These are phyloP conservation scores for Alternaria postmessia DNA, from an alignment of 2,329 filamentous ascomycete genomes.

Conservation along the genomic window DNA sequence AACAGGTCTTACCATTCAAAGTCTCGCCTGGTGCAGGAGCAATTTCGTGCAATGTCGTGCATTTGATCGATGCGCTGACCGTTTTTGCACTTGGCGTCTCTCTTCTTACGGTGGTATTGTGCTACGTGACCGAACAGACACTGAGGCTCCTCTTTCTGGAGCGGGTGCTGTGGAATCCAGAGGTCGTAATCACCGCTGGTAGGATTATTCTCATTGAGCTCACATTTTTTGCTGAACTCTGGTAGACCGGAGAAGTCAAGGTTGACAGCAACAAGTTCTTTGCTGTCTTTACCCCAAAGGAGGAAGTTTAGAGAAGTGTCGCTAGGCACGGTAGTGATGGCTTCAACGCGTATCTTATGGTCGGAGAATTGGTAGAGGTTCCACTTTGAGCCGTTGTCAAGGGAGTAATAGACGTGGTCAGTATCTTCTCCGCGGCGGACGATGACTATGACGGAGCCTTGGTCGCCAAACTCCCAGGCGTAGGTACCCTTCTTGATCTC, in stretches of 20 bases:
- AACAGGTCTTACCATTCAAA: slow-evolving; percentile 80
- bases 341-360: slow-evolving; percentile 72
- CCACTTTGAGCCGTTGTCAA: slow-evolving; percentile 85
- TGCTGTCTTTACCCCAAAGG: slow-evolving; percentile 75
- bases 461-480: slow-evolving; percentile 95
- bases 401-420: slow-evolving; percentile 75
- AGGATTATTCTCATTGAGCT: slow-evolving; percentile 67
- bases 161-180: slow-evolving; percentile 87
- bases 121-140: slow-evolving; percentile 94
- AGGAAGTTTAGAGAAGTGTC: slow-evolving; percentile 92
- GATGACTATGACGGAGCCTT: slow-evolving; percentile 90
- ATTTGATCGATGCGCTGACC: slow-evolving; percentile 70
- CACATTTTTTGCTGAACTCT: slow-evolving; percentile 72
- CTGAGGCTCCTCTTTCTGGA: slow-evolving; percentile 75
- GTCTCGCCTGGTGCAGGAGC: slow-evolving; percentile 82
- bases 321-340: slow-evolving; percentile 87
- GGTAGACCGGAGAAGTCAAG: slow-evolving; percentile 84
- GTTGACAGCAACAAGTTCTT: slow-evolving; percentile 75
- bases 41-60: slow-evolving; percentile 76
- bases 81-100: slow-evolving; percentile 82
- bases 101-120: slow-evolving; percentile 89
- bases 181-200: slow-evolving; percentile 78
- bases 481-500: slow-evolving; percentile 86
- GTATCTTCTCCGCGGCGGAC: slow-evolving; percentile 75
- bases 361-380: slow-evolving; percentile 75